Evolutionary conservation across 495 filamentous ascomycete genomes (phyloP).

Genomic region (Wilcoxina mikolae): DNA sequence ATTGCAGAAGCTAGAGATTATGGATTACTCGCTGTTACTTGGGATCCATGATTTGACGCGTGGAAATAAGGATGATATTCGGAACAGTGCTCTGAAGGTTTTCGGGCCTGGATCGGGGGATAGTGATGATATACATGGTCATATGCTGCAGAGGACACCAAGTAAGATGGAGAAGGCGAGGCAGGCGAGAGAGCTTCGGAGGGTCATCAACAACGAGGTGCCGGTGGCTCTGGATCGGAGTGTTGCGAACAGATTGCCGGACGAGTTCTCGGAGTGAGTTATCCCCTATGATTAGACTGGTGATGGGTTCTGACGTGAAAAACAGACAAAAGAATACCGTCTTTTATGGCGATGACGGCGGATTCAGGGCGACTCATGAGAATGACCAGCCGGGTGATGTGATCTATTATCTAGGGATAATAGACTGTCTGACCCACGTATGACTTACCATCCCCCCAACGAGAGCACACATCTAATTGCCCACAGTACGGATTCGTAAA

Average conservation of each 20-base stretch:
- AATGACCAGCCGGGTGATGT: constrained; percentile 71
- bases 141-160: constrained; percentile 71
- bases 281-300: background rate
- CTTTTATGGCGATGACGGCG: constrained; percentile 90
- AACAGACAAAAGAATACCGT: constrained; percentile 43
- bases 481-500: constrained; percentile 72
- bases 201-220: constrained; percentile 82
- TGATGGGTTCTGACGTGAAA: constrained; percentile 8
- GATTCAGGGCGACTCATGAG: constrained; percentile 85
- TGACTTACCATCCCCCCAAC: constrained; percentile 18
- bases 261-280: constrained; percentile 37
- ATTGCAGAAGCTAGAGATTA: constrained; percentile 77
- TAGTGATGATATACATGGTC: constrained; percentile 36
- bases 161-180: constrained; percentile 85
- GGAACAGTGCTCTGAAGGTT: constrained; percentile 86
- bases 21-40: constrained; percentile 95
- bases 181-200: constrained; percentile 80
- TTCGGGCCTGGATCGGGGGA: constrained; percentile 83
- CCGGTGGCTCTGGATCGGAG: constrained; percentile 81
- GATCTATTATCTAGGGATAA: constrained; percentile 95
- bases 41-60: constrained; percentile 80
- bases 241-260: constrained; percentile 66
- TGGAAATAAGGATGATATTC: constrained; percentile 89
- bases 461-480: too few relatives aligned
- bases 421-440: constrained; percentile 91